Evolutionary conservation across 176 grass and related monocot genomes (phyloP), one percentile per base, ranked within the genome.

Genomic region (Saccharum officinarum): DNA sequence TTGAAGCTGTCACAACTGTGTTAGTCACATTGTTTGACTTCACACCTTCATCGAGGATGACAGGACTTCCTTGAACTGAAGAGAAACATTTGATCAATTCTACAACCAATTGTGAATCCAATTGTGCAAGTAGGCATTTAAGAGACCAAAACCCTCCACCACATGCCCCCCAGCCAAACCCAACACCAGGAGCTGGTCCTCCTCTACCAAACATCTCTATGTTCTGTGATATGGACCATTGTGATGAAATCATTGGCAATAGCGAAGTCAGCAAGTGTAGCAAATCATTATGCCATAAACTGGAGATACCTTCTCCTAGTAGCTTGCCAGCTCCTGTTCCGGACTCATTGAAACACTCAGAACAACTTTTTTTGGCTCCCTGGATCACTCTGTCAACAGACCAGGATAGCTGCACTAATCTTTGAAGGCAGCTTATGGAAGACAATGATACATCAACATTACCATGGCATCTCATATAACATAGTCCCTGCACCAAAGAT

Each of bases 111-210:
- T 87, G 83, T 72, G 91, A 89, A 88, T 99, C 97, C 71, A 85
- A 64, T 74, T 92, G 93, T 74, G 83, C 83, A 61, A 95, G 78
- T 62, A 96, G 28, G 64, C 45, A 93, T 77, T 92, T 92, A 18
- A 84, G 72, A 83, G 97, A 99, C 97, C 97, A 99, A 84, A 96
- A 91, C 13, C 93, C 97, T 81, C 97, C 93, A 62, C 91, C 90
- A 50, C 69, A 83, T 25, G 79, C 88, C 62, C 91, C 97, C 97
- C 97, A 99, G 39, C 97, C 97, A 91, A 95, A 99, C 80, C 93
- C 97, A 82, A 96, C 81, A 76, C 97, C 97, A 76, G 97, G 97
- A 83, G 91, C 92, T 33, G 92, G 93, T 75, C 97, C 97, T 90
- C 91, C 93, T 89, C 97, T 95, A 74, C 91, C 88, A 84, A 99